Evolutionary conservation across 805 yeast species (phyloP).

Genomic region (Dipodascopsis uninucleata): DNA sequence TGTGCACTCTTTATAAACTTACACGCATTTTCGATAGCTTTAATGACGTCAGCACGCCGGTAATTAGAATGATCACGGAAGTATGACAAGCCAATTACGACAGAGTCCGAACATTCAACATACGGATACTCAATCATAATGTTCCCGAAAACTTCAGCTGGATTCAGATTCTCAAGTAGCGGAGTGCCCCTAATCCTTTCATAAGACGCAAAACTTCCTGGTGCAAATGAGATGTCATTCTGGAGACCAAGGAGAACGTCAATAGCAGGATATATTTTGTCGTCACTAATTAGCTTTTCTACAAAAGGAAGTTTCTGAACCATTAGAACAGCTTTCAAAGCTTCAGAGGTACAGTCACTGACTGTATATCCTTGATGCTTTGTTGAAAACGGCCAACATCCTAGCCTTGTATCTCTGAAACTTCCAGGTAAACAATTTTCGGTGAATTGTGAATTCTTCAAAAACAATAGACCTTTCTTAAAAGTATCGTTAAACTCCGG

Average conservation of each 20-base stretch:
- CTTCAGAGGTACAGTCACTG: slow-evolving; percentile 95
- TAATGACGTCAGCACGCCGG: slow-evolving; percentile 57
- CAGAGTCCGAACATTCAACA: slow-evolving; percentile 96
- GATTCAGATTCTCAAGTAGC: slow-evolving; percentile 71
- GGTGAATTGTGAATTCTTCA: slow-evolving; percentile 79
- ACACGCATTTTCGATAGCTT: slow-evolving; percentile 72
- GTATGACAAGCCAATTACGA: slow-evolving; percentile 80
- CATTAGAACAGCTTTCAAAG: slow-evolving; percentile 90
- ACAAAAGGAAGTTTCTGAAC: slow-evolving; percentile 62
- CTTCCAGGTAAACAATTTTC: slow-evolving; percentile 73
- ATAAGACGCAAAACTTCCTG: slow-evolving; percentile 90
- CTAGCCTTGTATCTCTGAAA: slow-evolving; percentile 76
- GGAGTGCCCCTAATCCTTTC: slow-evolving; percentile 82
- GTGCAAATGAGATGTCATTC: slow-evolving; percentile 71
- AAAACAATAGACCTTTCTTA: slow-evolving; percentile 62
- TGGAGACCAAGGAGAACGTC: slow-evolving; percentile 75
- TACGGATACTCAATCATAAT: slow-evolving; percentile 99
- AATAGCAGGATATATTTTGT: slow-evolving; percentile 60
- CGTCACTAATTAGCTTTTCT: slow-evolving; percentile 51
- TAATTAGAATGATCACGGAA: slow-evolving; percentile 67
- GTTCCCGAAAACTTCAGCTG: slow-evolving; percentile 97
- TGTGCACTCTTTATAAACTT: slow-evolving; percentile 68
- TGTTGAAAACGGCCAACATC: slow-evolving; percentile 96
- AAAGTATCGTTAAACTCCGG: slow-evolving; percentile 65
- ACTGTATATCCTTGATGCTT: slow-evolving; percentile 95